Conservation (phyloP, 2,329 filamentous ascomycete species). For the Colletotrichum theobromicola region DNA sequence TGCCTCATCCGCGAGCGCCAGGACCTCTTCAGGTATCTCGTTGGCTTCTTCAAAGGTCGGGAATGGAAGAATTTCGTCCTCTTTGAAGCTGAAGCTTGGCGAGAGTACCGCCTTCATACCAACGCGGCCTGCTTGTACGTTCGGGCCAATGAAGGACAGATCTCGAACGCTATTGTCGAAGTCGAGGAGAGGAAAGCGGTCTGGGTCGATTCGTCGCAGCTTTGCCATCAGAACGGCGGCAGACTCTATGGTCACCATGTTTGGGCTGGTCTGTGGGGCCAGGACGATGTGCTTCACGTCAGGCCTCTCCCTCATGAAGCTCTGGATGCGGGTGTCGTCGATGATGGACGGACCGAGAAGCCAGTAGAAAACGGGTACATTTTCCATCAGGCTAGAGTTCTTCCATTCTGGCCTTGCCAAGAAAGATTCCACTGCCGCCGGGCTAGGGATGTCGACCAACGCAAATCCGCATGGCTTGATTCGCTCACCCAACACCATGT, state of each 20-base stretch:
- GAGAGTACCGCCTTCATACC: constrained; percentile 53
- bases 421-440: constrained; percentile 73
- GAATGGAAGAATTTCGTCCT: constrained; percentile 50
- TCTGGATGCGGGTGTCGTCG: constrained; percentile 64
- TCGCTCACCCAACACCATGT: constrained; percentile 80
- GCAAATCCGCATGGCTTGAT: constrained; percentile 76
- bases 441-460: constrained; percentile 78
- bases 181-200: constrained; percentile 73
- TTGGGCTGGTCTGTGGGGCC: constrained; percentile 74
- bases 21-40: constrained; percentile 46
- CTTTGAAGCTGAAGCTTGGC: constrained; percentile 50
- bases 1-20: constrained; percentile 57
- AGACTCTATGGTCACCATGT: constrained; percentile 74
- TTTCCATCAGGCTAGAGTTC: constrained; percentile 66
- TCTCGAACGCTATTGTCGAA: constrained; percentile 60
- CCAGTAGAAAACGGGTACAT: constrained; percentile 79
- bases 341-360: constrained; percentile 74
- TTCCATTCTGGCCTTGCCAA: constrained; percentile 76
- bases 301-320: constrained; percentile 70
- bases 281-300: constrained; percentile 78
- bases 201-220: constrained; percentile 74
- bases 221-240: constrained; percentile 70
- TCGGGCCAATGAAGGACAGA: constrained; percentile 19
- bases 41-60: constrained; percentile 42
- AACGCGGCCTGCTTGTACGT: constrained; percentile 44